phyloP scores from a whole-genome alignment of 768 basidiomycete genomes.

The Multifurca ochricompacta region DNA sequence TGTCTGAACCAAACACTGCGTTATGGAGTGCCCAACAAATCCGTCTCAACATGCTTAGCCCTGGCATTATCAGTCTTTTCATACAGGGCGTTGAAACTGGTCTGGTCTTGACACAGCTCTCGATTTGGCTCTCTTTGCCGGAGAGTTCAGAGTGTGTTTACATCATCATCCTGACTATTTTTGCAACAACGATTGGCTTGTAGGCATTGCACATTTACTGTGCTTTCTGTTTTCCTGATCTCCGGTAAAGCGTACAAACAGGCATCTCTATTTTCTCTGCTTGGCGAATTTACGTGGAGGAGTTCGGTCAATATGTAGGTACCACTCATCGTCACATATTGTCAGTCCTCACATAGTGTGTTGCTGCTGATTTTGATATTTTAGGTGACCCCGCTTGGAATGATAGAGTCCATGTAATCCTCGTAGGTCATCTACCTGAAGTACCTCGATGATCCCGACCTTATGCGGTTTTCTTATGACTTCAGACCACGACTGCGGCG shows the following conservation, averaged over 20 bases:
- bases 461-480: not conserved
- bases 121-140: not conserved
- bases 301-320: not conserved
- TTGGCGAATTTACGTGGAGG: not conserved
- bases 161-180: not conserved
- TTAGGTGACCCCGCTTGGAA: not conserved
- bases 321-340: not conserved
- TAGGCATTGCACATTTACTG: not conserved
- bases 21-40: not conserved
- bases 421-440: not conserved
- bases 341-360: not conserved
- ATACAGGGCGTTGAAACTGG: slow-evolving; percentile 5
- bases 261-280: not conserved
- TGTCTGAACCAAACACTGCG: no score
- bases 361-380: not conserved
- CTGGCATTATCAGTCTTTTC: slow-evolving; percentile 4
- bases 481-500: not conserved
- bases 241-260: not conserved
- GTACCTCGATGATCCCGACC: not conserved
- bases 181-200: slow-evolving; percentile 1
- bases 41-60: not conserved
- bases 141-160: not conserved
- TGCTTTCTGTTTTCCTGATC: not conserved
- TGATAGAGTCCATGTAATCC: not conserved
- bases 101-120: not conserved